Conservation (phyloP, 164 flowering plant species). For the Hamamelis virginiana region DNA sequence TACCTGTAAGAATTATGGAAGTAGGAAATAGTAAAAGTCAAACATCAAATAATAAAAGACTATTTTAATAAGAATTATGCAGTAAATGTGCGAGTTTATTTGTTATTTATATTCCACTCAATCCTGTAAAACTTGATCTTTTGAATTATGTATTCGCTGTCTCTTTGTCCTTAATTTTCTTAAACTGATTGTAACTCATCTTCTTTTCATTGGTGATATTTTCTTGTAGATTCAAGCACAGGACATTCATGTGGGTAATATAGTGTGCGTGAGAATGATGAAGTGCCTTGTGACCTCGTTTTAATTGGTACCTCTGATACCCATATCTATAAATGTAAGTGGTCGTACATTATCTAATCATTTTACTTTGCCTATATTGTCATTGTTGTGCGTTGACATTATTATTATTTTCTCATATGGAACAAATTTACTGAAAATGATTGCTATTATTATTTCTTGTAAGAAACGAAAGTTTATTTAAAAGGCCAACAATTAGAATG, state of each 20-base stretch:
- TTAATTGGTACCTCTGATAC: constrained; percentile 89
- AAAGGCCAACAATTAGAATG: no score
- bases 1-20: not conserved
- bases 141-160: not conserved
- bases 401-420: no score
- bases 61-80: no score
- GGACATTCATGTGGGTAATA: constrained; percentile 82
- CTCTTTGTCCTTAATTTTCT: not conserved
- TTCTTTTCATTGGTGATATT: constrained; percentile 1
- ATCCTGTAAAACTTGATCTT: not conserved
- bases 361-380: constrained; percentile 5
- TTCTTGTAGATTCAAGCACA: constrained; percentile 78
- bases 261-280: constrained; percentile 99
- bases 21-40: not conserved
- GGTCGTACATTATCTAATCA: not conserved
- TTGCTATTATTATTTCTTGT: no score
- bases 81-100: no score
- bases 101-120: not conserved
- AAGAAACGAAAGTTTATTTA: no score
- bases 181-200: not conserved
- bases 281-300: constrained; percentile 98
- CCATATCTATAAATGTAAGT: constrained; percentile 89
- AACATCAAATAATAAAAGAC: not conserved
- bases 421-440: no score
- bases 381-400: not conserved